phyloP scores from a whole-genome alignment of 2,329 filamentous ascomycete species.

The Xylariaceae sp. region DNA sequence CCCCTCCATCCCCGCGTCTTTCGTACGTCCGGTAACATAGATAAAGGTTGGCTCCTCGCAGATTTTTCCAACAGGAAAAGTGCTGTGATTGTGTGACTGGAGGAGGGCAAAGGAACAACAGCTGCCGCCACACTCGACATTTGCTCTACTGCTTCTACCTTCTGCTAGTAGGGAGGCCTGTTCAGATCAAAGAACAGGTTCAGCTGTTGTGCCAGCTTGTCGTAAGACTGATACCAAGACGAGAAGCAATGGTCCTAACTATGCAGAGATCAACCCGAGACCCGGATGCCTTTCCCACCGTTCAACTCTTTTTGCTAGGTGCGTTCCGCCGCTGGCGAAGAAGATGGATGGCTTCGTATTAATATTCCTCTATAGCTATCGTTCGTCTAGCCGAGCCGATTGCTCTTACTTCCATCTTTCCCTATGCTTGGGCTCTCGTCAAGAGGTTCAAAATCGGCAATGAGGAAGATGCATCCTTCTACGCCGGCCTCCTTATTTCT shows the following conservation, averaged over 20 bases:
- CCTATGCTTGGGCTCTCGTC: slow-evolving; percentile 85
- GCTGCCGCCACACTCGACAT: slow-evolving; percentile 26
- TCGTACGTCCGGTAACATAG: slow-evolving; percentile 20
- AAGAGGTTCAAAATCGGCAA: slow-evolving; percentile 74
- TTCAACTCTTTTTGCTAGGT: slow-evolving; percentile 86
- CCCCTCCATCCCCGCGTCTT: slow-evolving; percentile 6
- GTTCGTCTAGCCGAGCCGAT: slow-evolving; percentile 92
- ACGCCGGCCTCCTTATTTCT: slow-evolving; percentile 85
- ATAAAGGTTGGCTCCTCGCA: not conserved
- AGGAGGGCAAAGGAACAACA: slow-evolving; percentile 21
- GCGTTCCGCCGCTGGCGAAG: slow-evolving; percentile 38
- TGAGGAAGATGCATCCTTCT: slow-evolving; percentile 78
- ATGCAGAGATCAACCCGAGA: slow-evolving; percentile 57
- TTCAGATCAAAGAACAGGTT: slow-evolving; percentile 19
- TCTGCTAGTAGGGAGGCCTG: slow-evolving; percentile 6
- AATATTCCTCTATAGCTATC: slow-evolving; percentile 62
- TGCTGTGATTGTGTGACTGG: slow-evolving; percentile 1
- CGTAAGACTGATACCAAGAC: slow-evolving; percentile 48
- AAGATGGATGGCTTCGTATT: slow-evolving; percentile 2
- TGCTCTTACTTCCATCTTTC: slow-evolving; percentile 89
- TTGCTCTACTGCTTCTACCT: slow-evolving; percentile 21
- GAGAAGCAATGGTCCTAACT: slow-evolving; percentile 55
- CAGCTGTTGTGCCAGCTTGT: slow-evolving; percentile 45
- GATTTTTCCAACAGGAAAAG: not conserved
- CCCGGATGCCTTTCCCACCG: slow-evolving; percentile 75